Evolutionary conservation across 2,329 filamentous ascomycete genomes (phyloP), one percentile per base, ranked within the genome.

Genomic region (Aureobasidium namibiae): DNA sequence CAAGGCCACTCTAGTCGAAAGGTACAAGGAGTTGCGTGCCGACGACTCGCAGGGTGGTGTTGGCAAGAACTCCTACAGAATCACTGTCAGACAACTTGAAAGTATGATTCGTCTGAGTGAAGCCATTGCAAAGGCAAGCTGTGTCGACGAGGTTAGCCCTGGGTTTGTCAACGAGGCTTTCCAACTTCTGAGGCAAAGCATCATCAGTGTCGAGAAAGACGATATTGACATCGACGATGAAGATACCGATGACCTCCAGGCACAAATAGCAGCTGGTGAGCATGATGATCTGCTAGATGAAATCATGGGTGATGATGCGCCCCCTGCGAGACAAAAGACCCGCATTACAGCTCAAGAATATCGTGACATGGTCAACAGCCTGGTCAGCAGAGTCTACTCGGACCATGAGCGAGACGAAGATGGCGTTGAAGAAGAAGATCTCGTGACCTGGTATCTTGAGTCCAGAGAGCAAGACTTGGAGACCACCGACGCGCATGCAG

Each of bases 71-170:
- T 95, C 89, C 64, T 99, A 99, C 78, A 87, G 94, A 61, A 99
- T 99, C 72, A 99, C 94, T 0, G 94, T 99, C 52, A 85, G 94
- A 70, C 94, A 99, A 73, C 81, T 99, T 2, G 94, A 99, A 75
- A 92, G 88, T 70, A 86, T 99, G 81, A 97, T 99, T 65, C 90
- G 94, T 64, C 78, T 99, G 59, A 92, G 88, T 58, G 94, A 99
- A 74, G 94, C 94, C n/a, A 96, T 99, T 65, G 94, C 94, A 61
- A 97, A 97, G 75, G 90, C 91, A 61, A 97, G 96, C 71, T 99
- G 94, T 70, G 90, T 96, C 14, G 89, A 92, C 67, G 91, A 96
- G 63, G 88, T 99, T 62, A 86, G 85, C 0, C 81, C 88, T 1
- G 82, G 83, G 0, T 95, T 97, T 74, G 94, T 99, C 16, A 82